phyloP scores from a whole-genome alignment of 345 rosid genomes.

The Hibiscus mutabilis region DNA sequence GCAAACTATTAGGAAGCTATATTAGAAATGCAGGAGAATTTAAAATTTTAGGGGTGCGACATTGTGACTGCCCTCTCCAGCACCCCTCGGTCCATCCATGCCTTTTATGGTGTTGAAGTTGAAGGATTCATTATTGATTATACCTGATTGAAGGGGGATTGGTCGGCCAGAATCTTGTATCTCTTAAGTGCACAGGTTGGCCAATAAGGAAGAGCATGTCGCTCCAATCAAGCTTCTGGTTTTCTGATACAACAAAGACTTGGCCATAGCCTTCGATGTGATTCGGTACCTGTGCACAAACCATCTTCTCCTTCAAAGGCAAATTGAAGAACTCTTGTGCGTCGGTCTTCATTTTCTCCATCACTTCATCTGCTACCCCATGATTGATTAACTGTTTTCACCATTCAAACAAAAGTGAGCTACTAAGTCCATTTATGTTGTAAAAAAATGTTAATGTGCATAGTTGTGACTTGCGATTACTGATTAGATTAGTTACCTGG shows the following conservation, averaged over 20 bases:
- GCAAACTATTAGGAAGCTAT: no score
- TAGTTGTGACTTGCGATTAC: no score
- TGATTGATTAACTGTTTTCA: conserved; percentile 35
- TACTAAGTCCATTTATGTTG: neutral
- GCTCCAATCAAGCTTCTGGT: conserved; percentile 47
- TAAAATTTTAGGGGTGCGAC: no score
- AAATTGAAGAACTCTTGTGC: conserved; percentile 30
- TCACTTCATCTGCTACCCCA: conserved; percentile 24
- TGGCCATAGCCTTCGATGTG: conserved; percentile 47
- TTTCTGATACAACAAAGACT: conserved; percentile 39
- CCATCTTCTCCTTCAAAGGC: conserved; percentile 37
- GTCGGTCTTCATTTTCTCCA: conserved; percentile 32
- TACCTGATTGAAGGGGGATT: conserved; percentile 33
- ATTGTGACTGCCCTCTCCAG: no score
- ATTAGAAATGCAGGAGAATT: no score
- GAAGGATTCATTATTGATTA: neutral
- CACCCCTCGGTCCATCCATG: conserved; percentile 16
- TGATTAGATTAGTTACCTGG: conserved; percentile 41
- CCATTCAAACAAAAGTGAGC: conserved; percentile 4
- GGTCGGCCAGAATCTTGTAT: conserved; percentile 30
- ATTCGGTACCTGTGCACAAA: conserved; percentile 27
- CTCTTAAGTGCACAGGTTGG: conserved; percentile 21
- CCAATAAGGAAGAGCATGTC: conserved; percentile 38
- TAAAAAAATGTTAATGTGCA: neutral
- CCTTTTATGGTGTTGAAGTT: neutral